phyloP scores from a whole-genome alignment of 2,329 filamentous ascomycete species.

The Aquanectria penicillioides region DNA sequence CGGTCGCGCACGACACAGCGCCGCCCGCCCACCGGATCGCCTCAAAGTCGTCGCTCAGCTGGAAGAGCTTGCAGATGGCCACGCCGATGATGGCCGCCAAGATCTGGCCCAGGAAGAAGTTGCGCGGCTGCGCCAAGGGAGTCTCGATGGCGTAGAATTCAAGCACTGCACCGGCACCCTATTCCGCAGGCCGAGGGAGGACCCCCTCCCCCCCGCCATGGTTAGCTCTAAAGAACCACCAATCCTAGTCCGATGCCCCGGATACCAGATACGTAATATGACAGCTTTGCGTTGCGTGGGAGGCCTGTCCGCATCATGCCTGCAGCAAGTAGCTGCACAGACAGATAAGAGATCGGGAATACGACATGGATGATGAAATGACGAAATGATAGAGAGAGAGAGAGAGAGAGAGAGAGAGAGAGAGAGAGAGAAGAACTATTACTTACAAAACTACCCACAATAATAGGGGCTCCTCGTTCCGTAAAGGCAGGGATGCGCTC shows the following conservation, averaged over 20 bases:
- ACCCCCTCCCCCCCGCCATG: no score
- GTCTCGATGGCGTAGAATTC: slow-evolving; percentile 78
- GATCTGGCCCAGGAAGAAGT: slow-evolving; percentile 73
- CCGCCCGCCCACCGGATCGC: slow-evolving; percentile 71
- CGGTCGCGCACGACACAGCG: slow-evolving; percentile 70
- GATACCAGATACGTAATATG: no score
- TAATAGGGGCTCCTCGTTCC: slow-evolving; percentile 63
- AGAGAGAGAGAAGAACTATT: background rate
- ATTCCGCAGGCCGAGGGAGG: no score
- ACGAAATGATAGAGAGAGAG: background rate
- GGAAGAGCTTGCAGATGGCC: slow-evolving; percentile 72
- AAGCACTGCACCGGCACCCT: slow-evolving; percentile 81
- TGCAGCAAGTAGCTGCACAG: no score
- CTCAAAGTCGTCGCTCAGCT: slow-evolving; percentile 56
- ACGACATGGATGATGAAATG: background rate
- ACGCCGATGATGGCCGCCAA: slow-evolving; percentile 71
- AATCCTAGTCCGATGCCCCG: no score
- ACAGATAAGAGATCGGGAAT: background rate
- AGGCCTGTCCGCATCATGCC: no score
- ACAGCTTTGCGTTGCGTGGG: no score
- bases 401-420: background rate
- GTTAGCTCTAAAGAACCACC: no score
- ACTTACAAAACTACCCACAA: slow-evolving; percentile 78
- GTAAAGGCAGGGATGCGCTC: slow-evolving; percentile 64
- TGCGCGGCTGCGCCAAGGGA: slow-evolving; percentile 78